Base-by-base conservation (phyloP, 1,139 yeast genomes). In the Suhomyces coccinellae region DNA sequence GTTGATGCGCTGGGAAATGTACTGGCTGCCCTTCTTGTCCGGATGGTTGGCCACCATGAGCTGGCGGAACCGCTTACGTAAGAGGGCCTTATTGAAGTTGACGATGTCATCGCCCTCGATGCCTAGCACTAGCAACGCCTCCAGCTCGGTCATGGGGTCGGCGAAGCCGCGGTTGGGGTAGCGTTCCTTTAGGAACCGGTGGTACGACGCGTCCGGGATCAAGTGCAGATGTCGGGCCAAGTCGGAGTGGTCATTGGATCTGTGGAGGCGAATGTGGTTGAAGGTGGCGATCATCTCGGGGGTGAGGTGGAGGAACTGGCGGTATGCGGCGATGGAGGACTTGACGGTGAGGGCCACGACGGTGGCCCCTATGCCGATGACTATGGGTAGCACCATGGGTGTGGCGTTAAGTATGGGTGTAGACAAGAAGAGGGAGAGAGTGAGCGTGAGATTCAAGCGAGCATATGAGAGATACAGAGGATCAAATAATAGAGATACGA, bases 31-130 rank as follows among this genome's bases (percentile, higher is more conserved):
- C 6, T 86, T 83, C 52, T 75, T 77, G 60, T 87, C 96, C 0
- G 96, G 95, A 59, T 87, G 96, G 47, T 74, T 87, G 43, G 71
- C 56, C 43, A 84, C 68, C 86, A 87, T 85, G 54, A 83, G 71
- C 44, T 67, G 68, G 45, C 93, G 68, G 61, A 87, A 89, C 50
- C 80, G 67, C 44, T 71, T 69, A 46, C 77, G 74, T 37, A 87
- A 66, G 50, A 75, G 56, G 64, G 67, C 66, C 41, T 59, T 63
- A 40, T 77, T 71, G 35, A 81, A 56, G 20, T 64, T 61, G 48
- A 79, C 50, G 36, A 82, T 79, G 40, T 81, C 85, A 37, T 72
- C 67, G 2, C 76, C 78, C 40, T 69, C 72, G 12, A 83, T 80
- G 1, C 83, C 83, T 49, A 83, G 55, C 0, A 82, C 69, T 46